Base-by-base conservation (phyloP, 2,329 filamentous ascomycete species). In the Colletotrichum sojae region DNA sequence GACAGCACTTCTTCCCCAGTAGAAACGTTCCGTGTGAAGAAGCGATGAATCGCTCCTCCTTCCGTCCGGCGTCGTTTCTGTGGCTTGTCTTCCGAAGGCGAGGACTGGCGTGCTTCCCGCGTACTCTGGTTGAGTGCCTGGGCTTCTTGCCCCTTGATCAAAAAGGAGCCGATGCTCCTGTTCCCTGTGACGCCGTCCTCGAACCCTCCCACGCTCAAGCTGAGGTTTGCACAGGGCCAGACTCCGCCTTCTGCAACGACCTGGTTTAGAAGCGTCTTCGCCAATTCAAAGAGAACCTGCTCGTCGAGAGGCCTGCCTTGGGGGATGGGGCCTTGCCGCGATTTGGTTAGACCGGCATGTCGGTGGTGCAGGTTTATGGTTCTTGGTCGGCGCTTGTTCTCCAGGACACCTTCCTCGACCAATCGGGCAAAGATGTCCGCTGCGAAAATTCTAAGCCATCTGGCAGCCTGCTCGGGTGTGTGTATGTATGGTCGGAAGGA, bases 171-270 rank as follows among this genome's bases (percentile, higher is more conserved):
- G 73, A 99, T 98, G 40, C 92, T 93, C 84, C 91, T 91, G 76
- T 97, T 98, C 5, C 93, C 92, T 48, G 87, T 89, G 67, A 95
- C 84, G 2, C 94, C 93, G 72, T 98, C 94, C 78, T 98, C 95
- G 72, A 98, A 98, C 0, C 94, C 95, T n/a, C 90, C 91, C 25
- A 98, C 94, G 72, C 92, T 95, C 53, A 98, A 82, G 67, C 93
- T 96, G 9, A 99, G 84, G 76, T 97, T 96, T n/a, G 90, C 86
- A 77, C 96, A 98, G 6, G 96, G 96, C 94, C 94, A 98, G 16
- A 93, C 91, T 59, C 87, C 84, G 1, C 93, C 94, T 73, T 97
- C 94, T 2, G 88, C 86, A 12, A 94, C 85, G 43, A 97, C 90
- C 74, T 97, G 94, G 25, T 87, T 87, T 4, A 98, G 84, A 18